Evolutionary conservation across 257 asterid species (phyloP), one percentile per base, ranked within the genome.

Genomic region (Forsythia viridissima): DNA sequence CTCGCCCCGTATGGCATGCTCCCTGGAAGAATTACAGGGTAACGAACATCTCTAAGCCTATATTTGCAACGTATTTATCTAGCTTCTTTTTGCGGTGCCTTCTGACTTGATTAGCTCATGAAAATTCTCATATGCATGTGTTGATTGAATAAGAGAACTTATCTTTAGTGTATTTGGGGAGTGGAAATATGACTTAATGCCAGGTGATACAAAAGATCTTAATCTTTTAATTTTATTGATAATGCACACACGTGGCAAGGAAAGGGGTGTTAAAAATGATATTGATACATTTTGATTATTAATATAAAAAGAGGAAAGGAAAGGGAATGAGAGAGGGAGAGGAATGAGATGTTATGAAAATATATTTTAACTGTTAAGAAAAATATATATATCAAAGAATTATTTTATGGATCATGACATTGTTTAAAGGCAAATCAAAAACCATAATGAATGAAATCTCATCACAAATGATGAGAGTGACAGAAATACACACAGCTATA

Each of bases 11-110:
- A 39, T 94, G 99, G 99, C 99, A 70, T 84, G 82, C 97, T 38
- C 98, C 98, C 11, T 96, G 99, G 99, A 96, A 92, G 89, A 96
- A 93, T 87, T 96, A 92, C 85, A 89, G 99, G 90, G 99, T 96
- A 83, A 84, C 86, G 80, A 71, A 37, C 68, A 67, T 78, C 72
- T 57, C 70, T 42, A 55, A 37, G n/a, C 71, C 71, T 79, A 9
- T 61, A 42, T 13, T 37, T 57, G 30, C 21, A 1, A n/a, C 66
- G 18, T n/a, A 57, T n/a, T 20, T n/a, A 57, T 57, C 2, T 7
- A 57, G 18, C n/a, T 48, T 55, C 65, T 55, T 18, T 55, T 16
- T 0, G 0, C 55, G 12, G 55, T 46, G 55, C 55, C 12, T 57
- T n/a, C 24, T 57, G 66, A 57, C 24, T 52, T 52, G 9, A 57